Conservation (phyloP, 805 yeast genomes). For the Jamesozyma hellenica region DNA sequence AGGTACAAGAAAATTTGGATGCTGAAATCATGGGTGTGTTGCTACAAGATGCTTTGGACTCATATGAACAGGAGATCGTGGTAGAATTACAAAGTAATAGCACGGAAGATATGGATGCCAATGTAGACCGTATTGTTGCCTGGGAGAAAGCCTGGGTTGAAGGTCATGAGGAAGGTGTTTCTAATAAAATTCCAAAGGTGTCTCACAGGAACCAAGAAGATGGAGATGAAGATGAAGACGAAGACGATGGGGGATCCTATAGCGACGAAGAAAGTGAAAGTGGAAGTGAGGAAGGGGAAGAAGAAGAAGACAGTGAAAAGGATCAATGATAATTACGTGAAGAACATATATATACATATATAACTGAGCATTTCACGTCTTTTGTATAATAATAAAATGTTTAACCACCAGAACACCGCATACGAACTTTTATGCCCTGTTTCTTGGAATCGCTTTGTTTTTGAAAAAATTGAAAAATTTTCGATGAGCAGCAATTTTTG, state of each 20-base stretch:
- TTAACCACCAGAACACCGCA: not conserved
- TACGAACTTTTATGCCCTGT: too few relatives aligned
- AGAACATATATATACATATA: too few relatives aligned
- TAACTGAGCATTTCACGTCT: too few relatives aligned
- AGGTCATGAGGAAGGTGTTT: conserved; percentile 54
- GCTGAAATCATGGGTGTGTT: conserved; percentile 96
- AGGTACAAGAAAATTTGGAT: conserved; percentile 84
- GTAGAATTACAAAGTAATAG: conserved; percentile 67
- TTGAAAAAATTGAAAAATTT: not conserved
- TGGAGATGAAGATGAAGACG: conserved; percentile 2
- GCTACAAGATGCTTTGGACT: conserved; percentile 74
- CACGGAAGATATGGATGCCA: conserved; percentile 71
- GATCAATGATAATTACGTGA: too few relatives aligned
- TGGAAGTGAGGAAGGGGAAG: conserved; percentile 1
- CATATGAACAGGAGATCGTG: conserved; percentile 70
- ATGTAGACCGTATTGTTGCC: conserved; percentile 59
- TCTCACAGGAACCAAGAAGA: not conserved
- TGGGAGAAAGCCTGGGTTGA: conserved; percentile 73
- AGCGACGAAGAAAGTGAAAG: conserved; percentile 5
- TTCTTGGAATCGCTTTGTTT: not conserved
- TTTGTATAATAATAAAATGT: too few relatives aligned
- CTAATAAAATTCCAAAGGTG: conserved; percentile 35
- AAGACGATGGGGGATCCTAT: conserved; percentile 2
- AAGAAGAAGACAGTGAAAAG: conserved; percentile 1
- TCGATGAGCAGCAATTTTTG: too few relatives aligned